Evolutionary conservation across 2,329 filamentous ascomycete species (phyloP), one percentile per base, ranked within the genome.

Genomic region (Paraconiothyrium sp.): DNA sequence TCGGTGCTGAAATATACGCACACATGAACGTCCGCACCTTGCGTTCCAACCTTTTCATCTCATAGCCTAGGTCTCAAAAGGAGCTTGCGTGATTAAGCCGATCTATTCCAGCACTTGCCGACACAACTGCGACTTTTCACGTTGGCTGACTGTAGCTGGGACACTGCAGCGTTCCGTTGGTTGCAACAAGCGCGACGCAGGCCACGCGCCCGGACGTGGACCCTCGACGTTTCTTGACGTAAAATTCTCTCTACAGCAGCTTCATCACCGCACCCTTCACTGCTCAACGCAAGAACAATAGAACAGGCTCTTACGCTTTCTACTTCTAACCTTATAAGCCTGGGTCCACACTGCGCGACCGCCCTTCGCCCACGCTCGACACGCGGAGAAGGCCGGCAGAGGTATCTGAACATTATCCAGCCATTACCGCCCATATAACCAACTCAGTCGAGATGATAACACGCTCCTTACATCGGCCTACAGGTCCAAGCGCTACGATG

Each of bases 1-100:
- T 37, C 41, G 20, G 54, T 56, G 43, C 54, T 56, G 54, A 56
- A 39, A 46, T 48, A 56, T 56, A 56, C 54, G 54, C 54, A 37
- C 54, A 22, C 41, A 37, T 8, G 24, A 35, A 35, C 35, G 13
- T 24, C 52, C 24, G 41, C 39, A 35, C 41, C 24, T 20, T 30
- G 16, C 16, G 11, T 24, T 35, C 24, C 22, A 11, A 44, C 35
- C 16, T 43, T n/a, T 27, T n/a, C 39, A 24, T 37, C 4, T 13
- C 41, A 43, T 44, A 20, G 16, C n/a, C 39, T 10, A 8, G 11
- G 16, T 8, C 11, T 48, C 24, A 24, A 24, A 32, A 32, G n/a
- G 2, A 13, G 3, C 46, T 13, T 3, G 24, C 46, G 5, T 4
- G 24, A n/a, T 30, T 4, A 2, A 30, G 2, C 9, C 4, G 11